phyloP scores from a whole-genome alignment of 2,329 filamentous ascomycete genomes.

The Ophidiomyces ophidiicola region DNA sequence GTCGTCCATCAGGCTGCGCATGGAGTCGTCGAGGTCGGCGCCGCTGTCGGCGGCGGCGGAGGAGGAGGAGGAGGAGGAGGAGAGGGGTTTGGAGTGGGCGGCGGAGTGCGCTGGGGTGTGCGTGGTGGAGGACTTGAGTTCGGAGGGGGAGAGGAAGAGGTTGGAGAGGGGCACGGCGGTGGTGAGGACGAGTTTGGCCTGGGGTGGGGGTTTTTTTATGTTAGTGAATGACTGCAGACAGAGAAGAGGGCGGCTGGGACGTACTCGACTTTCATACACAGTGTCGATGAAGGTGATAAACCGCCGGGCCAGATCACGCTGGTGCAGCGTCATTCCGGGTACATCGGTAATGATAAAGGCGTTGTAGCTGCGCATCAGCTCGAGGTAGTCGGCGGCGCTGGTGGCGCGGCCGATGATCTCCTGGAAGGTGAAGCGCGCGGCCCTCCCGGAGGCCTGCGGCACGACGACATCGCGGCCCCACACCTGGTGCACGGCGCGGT shows the following conservation, averaged over 20 bases:
- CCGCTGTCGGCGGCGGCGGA: background rate
- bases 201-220: constrained; percentile 26
- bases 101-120: constrained; percentile 5
- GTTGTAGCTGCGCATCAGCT: constrained; percentile 79
- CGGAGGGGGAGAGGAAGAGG: constrained; percentile 66
- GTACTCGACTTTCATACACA: constrained; percentile 63
- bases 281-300: constrained; percentile 98
- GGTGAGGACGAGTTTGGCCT: constrained; percentile 91
- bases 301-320: constrained; percentile 74
- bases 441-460: constrained; percentile 73
- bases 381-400: constrained; percentile 88
- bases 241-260: constrained; percentile 16
- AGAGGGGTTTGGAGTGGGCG: constrained; percentile 15
- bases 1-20: constrained; percentile 77
- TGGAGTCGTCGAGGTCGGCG: constrained; percentile 31
- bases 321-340: constrained; percentile 76
- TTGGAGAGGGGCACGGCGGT: constrained; percentile 73
- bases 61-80: background rate
- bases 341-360: constrained; percentile 86
- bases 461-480: constrained; percentile 89
- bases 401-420: constrained; percentile 82
- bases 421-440: constrained; percentile 83
- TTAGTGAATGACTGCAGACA: background rate
- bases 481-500: constrained; percentile 65
- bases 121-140: constrained; percentile 48